Conservation (phyloP, 106 monocot genomes). For the Triglochin maritima region DNA sequence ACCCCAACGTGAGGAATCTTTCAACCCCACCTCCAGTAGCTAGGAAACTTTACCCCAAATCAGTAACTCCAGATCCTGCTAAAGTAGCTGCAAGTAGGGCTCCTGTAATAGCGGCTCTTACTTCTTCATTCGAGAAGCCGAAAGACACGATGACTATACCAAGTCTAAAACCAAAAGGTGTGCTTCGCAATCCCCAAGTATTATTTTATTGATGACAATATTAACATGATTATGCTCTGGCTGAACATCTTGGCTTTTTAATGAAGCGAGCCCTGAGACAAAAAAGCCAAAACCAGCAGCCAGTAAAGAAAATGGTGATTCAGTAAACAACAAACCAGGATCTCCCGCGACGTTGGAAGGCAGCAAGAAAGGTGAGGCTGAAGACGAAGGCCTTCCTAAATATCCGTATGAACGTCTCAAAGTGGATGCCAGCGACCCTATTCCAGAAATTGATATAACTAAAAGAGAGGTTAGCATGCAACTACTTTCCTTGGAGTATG, state of each 20-base stretch:
- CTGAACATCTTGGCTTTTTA: conserved; percentile 4
- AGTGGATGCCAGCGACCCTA: conserved; percentile 44
- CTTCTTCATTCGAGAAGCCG: conserved; percentile 49
- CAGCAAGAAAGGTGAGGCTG: conserved; percentile 30
- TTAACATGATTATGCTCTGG: not conserved
- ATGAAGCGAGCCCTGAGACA: conserved; percentile 30
- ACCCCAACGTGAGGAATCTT: conserved; percentile 56
- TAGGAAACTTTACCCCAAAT: conserved; percentile 50
- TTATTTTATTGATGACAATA: not conserved
- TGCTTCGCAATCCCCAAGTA: not conserved
- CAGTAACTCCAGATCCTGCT: conserved; percentile 24
- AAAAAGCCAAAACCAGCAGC: conserved; percentile 29
- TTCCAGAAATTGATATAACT: conserved; percentile 59
- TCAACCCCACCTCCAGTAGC: conserved; percentile 74
- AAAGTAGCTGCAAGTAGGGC: conserved; percentile 34
- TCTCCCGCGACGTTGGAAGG: conserved; percentile 44
- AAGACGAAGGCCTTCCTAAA: conserved; percentile 45
- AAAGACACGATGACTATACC: conserved; percentile 27
- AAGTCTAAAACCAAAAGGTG: conserved; percentile 47
- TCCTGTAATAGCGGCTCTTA: conserved; percentile 44
- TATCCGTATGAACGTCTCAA: conserved; percentile 61
- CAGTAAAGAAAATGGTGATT: conserved; percentile 22
- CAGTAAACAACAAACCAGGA: conserved; percentile 33
- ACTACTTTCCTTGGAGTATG: not conserved
- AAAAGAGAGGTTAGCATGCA: conserved; percentile 61